Conservation (phyloP, 1,284 basidiomycete genomes). For the Sporisorium reilianum region DNA sequence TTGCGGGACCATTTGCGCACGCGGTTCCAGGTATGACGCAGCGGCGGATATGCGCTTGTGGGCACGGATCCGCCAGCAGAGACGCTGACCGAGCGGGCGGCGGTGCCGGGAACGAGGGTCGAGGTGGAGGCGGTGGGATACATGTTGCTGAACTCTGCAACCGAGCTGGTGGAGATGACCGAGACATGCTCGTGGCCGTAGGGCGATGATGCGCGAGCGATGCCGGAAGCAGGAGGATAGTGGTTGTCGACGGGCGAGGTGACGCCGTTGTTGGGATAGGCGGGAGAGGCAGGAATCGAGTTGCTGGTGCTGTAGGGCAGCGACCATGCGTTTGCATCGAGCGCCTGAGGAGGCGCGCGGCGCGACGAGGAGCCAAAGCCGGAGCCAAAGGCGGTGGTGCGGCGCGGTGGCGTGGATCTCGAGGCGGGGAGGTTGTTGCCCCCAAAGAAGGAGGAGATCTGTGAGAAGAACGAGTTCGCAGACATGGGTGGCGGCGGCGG, state of each 20-base stretch:
- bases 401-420: constrained; percentile 16
- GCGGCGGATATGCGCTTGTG: constrained; percentile 60
- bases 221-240: constrained; percentile 43
- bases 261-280: constrained; percentile 20
- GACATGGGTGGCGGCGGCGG: constrained; percentile 37
- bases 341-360: constrained; percentile 42
- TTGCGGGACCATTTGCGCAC: constrained; percentile 61
- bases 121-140: constrained; percentile 53
- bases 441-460: constrained; percentile 62
- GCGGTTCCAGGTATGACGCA: constrained; percentile 65
- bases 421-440: constrained; percentile 16
- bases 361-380: constrained; percentile 48
- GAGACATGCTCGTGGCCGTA: constrained; percentile 28
- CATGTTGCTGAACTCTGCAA: constrained; percentile 60
- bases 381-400: constrained; percentile 39
- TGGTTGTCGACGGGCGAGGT: constrained; percentile 26
- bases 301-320: constrained; percentile 53
- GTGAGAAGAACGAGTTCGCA: constrained; percentile 52
- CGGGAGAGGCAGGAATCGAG: constrained; percentile 41
- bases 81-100: constrained; percentile 21
- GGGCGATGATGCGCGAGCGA: constrained; percentile 31
- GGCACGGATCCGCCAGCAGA: constrained; percentile 52
- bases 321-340: constrained; percentile 52
- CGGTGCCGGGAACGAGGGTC: constrained; percentile 39
- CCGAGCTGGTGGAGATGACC: constrained; percentile 45